Conservation (phyloP, 2,329 filamentous ascomycete genomes). For the Alternaria ventricosa region DNA sequence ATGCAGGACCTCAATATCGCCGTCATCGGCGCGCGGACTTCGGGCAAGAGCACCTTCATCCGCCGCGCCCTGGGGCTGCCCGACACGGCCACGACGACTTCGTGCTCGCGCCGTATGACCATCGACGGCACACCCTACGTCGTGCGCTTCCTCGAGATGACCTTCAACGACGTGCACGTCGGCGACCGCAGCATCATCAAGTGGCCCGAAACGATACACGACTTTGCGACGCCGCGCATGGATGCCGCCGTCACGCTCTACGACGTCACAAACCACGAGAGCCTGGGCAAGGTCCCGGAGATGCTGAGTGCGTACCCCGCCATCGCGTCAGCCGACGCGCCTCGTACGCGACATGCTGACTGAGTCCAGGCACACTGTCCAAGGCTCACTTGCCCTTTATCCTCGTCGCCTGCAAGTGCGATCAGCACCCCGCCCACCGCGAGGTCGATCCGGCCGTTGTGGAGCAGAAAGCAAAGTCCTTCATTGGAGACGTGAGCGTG, state of each 20-base stretch:
- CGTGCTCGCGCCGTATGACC: conserved; percentile 60
- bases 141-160: conserved; percentile 64
- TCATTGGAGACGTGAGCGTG: conserved; percentile 70
- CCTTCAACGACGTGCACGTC: conserved; percentile 60
- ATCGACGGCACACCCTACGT: conserved; percentile 63
- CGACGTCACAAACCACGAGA: conserved; percentile 81
- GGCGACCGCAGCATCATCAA: conserved; percentile 60
- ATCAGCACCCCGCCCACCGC: conserved; percentile 72
- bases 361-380: conserved; percentile 70
- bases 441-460: conserved; percentile 74
- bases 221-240: conserved; percentile 74
- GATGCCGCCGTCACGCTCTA: conserved; percentile 87
- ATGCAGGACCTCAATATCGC: conserved; percentile 65
- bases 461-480: conserved; percentile 66
- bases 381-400: conserved; percentile 77
- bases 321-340: not conserved
- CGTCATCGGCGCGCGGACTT: conserved; percentile 60
- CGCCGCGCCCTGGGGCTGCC: conserved; percentile 63
- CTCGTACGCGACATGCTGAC: conserved; percentile 24
- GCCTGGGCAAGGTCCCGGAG: conserved; percentile 74
- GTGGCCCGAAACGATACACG: conserved; percentile 64
- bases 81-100: conserved; percentile 51
- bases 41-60: conserved; percentile 67
- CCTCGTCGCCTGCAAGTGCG: conserved; percentile 89
- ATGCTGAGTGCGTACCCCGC: conserved; percentile 72